Evolutionary conservation across 495 filamentous ascomycete species (phyloP).

Genomic region (Geopyxis carbonaria): DNA sequence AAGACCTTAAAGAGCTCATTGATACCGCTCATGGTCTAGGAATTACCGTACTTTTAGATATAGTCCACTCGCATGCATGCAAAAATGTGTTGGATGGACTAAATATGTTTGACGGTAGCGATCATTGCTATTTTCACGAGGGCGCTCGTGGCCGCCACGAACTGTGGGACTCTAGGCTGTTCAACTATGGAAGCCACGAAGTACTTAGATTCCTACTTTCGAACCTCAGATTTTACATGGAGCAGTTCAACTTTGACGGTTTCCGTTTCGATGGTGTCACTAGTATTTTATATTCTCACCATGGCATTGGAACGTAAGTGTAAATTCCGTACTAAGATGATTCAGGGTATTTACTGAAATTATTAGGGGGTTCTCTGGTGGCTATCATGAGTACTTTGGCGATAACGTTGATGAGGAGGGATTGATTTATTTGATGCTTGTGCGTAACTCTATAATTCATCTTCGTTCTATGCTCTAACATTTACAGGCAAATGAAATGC

Average conservation of each 20-base stretch:
- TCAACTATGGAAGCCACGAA: constrained; percentile 93
- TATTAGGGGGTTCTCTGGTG: constrained; percentile 79
- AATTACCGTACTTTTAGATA: constrained; percentile 79
- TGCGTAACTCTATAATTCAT: constrained; percentile 3
- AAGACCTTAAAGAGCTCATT: constrained; percentile 90
- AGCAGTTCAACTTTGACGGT: constrained; percentile 89
- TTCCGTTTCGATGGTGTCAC: constrained; percentile 98
- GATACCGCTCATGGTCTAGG: constrained; percentile 89
- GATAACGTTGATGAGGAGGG: constrained; percentile 84
- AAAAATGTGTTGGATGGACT: constrained; percentile 92
- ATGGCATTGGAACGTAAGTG: constrained; percentile 96
- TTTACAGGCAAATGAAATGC: constrained; percentile 67
- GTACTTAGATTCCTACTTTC: constrained; percentile 85
- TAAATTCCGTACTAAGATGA: constrained; percentile 24
- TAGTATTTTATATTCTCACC: constrained; percentile 90
- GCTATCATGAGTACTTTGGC: constrained; percentile 98
- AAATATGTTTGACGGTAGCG: constrained; percentile 86
- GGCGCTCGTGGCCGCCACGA: constrained; percentile 72
- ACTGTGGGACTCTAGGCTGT: constrained; percentile 86
- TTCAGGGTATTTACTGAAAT: neutral
- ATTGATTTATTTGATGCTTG: constrained; percentile 81
- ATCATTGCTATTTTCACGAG: constrained; percentile 88
- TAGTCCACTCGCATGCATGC: constrained; percentile 93
- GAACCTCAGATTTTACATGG: constrained; percentile 98
- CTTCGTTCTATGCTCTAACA: constrained; percentile 4